phyloP scores from a whole-genome alignment of 192 early-diverging fungal genomes.

The Chytriomyces sp. region DNA sequence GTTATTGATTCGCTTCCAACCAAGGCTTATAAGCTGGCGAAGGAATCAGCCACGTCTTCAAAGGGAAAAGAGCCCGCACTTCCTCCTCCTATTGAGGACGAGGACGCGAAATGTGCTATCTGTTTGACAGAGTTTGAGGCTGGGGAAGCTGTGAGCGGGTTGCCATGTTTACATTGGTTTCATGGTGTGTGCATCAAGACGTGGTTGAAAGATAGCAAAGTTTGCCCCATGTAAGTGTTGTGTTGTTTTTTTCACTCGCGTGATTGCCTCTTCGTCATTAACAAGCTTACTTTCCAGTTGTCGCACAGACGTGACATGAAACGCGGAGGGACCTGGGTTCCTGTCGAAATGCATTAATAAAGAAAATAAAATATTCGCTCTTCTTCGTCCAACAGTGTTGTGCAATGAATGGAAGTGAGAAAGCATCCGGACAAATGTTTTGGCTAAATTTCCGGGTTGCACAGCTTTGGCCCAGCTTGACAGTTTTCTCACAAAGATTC shows the following conservation, averaged over 20 bases:
- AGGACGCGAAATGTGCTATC: conserved; percentile 11
- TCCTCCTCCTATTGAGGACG: neutral
- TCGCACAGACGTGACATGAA: neutral
- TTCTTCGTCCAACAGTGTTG: too few relatives aligned
- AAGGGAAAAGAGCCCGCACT: neutral
- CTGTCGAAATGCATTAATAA: too few relatives aligned
- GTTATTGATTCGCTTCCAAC: conserved; percentile 12
- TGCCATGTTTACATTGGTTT: conserved; percentile 25
- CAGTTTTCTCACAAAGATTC: too few relatives aligned
- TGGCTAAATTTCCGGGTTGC: too few relatives aligned
- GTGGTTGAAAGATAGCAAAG: neutral
- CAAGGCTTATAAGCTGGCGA: neutral
- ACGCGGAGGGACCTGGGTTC: neutral
- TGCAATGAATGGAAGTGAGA: too few relatives aligned
- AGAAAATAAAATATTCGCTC: too few relatives aligned
- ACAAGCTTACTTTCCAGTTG: neutral
- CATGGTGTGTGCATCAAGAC: conserved; percentile 1
- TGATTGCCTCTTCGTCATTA: neutral
- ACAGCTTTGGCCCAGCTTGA: too few relatives aligned
- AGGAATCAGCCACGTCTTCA: neutral
- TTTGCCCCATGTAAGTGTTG: conserved; percentile 17
- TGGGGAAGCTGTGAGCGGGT: conserved; percentile 4
- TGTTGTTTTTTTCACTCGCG: neutral
- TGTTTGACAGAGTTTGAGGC: conserved; percentile 24
- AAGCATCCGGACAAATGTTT: too few relatives aligned